These are phyloP conservation scores for Trichaptum fuscoviolaceum DNA, from an alignment of 768 basidiomycete species.

Conservation along the genomic window DNA sequence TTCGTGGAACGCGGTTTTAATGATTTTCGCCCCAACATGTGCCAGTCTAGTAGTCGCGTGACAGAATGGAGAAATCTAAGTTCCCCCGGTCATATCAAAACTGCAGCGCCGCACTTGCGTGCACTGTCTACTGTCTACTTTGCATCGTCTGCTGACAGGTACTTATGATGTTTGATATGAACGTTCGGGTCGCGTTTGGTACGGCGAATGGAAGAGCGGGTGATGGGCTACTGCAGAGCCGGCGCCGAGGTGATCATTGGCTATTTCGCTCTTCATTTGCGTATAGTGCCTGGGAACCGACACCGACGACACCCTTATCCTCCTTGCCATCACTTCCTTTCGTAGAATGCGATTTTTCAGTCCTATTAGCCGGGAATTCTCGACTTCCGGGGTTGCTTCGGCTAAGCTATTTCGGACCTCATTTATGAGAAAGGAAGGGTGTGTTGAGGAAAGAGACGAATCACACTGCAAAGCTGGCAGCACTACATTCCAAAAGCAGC, in stretches of 20 bases:
- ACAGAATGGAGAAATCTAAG: neutral
- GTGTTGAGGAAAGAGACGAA: neutral
- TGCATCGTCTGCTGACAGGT: neutral
- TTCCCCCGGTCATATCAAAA: neutral
- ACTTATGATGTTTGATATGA: neutral
- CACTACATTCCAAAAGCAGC: neutral
- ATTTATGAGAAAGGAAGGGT: neutral
- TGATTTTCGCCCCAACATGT: neutral
- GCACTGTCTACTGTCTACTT: neutral
- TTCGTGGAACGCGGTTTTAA: neutral
- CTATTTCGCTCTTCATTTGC: neutral
- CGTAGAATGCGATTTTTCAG: neutral
- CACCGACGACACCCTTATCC: neutral
- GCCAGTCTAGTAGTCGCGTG: neutral
- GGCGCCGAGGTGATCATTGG: neutral
- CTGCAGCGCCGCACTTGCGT: neutral
- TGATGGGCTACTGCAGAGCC: neutral
- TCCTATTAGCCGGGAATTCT: neutral
- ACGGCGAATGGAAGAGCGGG: conserved; percentile 1
- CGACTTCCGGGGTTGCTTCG: neutral
- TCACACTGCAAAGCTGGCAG: neutral
- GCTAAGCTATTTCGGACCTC: neutral
- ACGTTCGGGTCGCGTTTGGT: neutral
- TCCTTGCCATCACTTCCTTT: neutral
- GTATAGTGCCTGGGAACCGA: neutral